A percentile compares a stretch with the other conserved stretches of the same genome.
These are phyloP conservation scores for Cyberlindnera mrakii DNA, from an alignment of 805 yeast species.

Conservation along the genomic window DNA sequence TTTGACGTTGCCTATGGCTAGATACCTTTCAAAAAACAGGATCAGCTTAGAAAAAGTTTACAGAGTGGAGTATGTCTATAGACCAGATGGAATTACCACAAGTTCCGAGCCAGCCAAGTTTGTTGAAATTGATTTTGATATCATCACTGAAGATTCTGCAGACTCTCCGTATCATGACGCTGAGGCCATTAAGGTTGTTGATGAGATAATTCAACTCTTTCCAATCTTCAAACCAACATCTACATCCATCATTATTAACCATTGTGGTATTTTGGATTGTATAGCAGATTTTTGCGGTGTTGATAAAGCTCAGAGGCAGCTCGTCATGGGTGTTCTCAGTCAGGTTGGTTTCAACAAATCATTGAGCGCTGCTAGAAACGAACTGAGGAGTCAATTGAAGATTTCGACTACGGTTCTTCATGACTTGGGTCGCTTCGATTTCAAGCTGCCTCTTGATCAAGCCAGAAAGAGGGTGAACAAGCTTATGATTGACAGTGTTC, in stretches of 20 bases:
- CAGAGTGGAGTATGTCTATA: constrained; percentile 74
- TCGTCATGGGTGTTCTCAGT: constrained; percentile 67
- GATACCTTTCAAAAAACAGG: constrained; percentile 65
- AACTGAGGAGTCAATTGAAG: constrained; percentile 57
- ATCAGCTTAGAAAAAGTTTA: constrained; percentile 53
- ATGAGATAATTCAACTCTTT: constrained; percentile 59
- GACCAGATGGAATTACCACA: constrained; percentile 49
- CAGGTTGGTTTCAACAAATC: constrained; percentile 68
- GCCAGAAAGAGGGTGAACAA: constrained; percentile 60
- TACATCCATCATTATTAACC: constrained; percentile 64
- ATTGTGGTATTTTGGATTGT: constrained; percentile 70
- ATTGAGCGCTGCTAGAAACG: constrained; percentile 50
- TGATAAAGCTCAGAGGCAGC: constrained; percentile 63
- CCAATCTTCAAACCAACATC: constrained; percentile 61
- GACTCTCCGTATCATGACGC: constrained; percentile 69
- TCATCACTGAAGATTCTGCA: constrained; percentile 40
- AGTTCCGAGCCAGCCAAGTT: constrained; percentile 73
- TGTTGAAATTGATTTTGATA: constrained; percentile 84
- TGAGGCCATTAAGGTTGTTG: constrained; percentile 77
- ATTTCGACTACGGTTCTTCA: constrained; percentile 78
- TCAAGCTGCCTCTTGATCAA: constrained; percentile 59
- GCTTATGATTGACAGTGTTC: constrained; percentile 69
- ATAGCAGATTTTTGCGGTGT: constrained; percentile 79
- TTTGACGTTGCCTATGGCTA: constrained; percentile 82
- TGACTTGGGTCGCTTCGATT: constrained; percentile 77